Evolutionary conservation across 331 rosid genomes (phyloP).

Genomic region (Spiraea crenata): DNA sequence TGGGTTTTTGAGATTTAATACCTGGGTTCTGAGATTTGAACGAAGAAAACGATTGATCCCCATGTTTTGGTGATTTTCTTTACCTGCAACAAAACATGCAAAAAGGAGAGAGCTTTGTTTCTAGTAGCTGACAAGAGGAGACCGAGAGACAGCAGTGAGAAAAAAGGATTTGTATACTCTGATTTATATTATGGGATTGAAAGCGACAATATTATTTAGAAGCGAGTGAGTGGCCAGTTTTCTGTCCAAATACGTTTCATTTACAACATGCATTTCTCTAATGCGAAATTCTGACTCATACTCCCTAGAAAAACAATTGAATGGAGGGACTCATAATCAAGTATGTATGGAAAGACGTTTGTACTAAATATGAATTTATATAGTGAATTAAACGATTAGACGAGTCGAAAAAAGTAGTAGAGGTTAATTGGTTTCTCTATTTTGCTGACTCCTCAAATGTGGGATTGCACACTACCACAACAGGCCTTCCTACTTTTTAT

Average conservation of each 20-base stretch:
- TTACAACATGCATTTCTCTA: not conserved
- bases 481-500: too few relatives aligned
- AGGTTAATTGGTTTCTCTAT: too few relatives aligned
- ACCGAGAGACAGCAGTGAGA: not conserved
- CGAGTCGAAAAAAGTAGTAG: too few relatives aligned
- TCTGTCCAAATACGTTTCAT: constrained; percentile 3
- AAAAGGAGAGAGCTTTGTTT: not conserved
- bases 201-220: not conserved
- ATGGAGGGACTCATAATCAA: too few relatives aligned
- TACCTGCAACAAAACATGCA: constrained; percentile 2
- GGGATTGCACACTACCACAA: too few relatives aligned
- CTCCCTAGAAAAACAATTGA: too few relatives aligned
- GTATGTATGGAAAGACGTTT: too few relatives aligned
- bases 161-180: not conserved
- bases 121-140: not conserved
- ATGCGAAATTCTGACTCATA: too few relatives aligned
- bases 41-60: constrained; percentile 34
- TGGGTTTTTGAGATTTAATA: constrained; percentile 12
- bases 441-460: too few relatives aligned
- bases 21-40: constrained; percentile 37
- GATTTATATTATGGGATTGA: not conserved
- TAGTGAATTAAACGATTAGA: too few relatives aligned
- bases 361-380: too few relatives aligned
- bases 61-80: constrained; percentile 16
- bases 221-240: not conserved